phyloP scores from a whole-genome alignment of 2,329 filamentous ascomycete genomes.

The Aspergillus thermomutatus region DNA sequence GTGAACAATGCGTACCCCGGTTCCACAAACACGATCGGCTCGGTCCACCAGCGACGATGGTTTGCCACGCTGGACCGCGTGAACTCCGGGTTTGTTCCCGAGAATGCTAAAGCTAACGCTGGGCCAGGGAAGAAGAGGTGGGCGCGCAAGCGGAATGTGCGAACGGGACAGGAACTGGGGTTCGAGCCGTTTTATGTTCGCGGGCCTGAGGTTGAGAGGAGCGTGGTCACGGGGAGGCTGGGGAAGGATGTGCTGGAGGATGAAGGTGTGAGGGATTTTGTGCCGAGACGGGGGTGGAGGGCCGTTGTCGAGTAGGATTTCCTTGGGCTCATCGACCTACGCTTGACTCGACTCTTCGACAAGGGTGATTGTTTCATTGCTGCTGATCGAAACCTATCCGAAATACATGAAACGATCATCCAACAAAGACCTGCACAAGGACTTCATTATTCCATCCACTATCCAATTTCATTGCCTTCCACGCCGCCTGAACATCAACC shows the following conservation, averaged over 20 bases:
- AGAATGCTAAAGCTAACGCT: background rate
- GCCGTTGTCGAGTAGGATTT: conserved; percentile 23
- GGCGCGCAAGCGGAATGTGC: conserved; percentile 22
- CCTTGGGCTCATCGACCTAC: background rate
- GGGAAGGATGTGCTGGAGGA: conserved; percentile 60
- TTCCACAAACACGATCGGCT: conserved; percentile 63
- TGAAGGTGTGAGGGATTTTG: conserved; percentile 57
- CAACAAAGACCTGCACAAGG: conserved; percentile 60
- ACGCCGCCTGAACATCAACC: conserved; percentile 73
- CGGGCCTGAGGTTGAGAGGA: conserved; percentile 61
- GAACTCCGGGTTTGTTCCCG: conserved; percentile 53
- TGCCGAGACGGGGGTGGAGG: conserved; percentile 60
- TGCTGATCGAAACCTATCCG: background rate
- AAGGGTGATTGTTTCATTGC: background rate
- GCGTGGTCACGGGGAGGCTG: conserved; percentile 61
- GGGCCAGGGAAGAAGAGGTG: conserved; percentile 21
- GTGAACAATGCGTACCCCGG: conserved; percentile 64
- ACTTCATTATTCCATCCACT: conserved; percentile 80
- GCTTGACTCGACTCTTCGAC: background rate
- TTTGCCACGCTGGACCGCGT: conserved; percentile 60
- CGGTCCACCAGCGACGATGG: conserved; percentile 66
- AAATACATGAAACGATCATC: conserved; percentile 11
- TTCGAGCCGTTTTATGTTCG: conserved; percentile 61
- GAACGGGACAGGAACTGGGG: conserved; percentile 20
- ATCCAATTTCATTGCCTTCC: conserved; percentile 68